Conservation (phyloP, 2,329 filamentous ascomycete genomes). For the Aaosphaeria arxii region DNA sequence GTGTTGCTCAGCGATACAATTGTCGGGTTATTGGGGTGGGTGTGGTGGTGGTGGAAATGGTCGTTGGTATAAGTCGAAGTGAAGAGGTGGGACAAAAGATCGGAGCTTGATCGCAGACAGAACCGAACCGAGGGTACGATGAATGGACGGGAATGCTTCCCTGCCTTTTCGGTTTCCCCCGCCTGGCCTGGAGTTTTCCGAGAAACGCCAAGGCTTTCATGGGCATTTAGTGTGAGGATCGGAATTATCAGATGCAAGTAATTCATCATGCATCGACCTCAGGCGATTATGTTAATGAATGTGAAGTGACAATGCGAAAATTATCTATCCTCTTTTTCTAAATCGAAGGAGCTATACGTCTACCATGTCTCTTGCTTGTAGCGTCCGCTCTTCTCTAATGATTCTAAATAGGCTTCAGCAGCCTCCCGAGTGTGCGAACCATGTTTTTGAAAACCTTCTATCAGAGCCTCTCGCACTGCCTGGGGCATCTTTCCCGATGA, state of each 20-base stretch:
- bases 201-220: not conserved
- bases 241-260: too few relatives aligned
- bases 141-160: not conserved
- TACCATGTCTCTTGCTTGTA: constrained; percentile 72
- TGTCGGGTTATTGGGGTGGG: not conserved
- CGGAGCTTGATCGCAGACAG: constrained; percentile 2
- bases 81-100: constrained; percentile 8
- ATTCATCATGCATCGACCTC: too few relatives aligned
- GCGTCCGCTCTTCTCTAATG: constrained; percentile 60
- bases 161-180: constrained; percentile 1
- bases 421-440: constrained; percentile 42
- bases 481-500: constrained; percentile 70
- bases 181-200: constrained; percentile 10
- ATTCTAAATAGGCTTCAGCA: constrained; percentile 55
- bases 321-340: not conserved
- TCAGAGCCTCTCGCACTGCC: constrained; percentile 63
- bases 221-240: not conserved
- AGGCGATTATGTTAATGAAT: not conserved
- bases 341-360: not conserved
- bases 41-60: constrained; percentile 1
- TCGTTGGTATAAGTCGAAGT: not conserved
- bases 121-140: constrained; percentile 8
- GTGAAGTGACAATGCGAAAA: not conserved
- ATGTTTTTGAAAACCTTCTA: constrained; percentile 56
- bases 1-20: not conserved